Evolutionary conservation across 2,329 filamentous ascomycete genomes (phyloP).

Genomic region (Nigrospora oryzae): DNA sequence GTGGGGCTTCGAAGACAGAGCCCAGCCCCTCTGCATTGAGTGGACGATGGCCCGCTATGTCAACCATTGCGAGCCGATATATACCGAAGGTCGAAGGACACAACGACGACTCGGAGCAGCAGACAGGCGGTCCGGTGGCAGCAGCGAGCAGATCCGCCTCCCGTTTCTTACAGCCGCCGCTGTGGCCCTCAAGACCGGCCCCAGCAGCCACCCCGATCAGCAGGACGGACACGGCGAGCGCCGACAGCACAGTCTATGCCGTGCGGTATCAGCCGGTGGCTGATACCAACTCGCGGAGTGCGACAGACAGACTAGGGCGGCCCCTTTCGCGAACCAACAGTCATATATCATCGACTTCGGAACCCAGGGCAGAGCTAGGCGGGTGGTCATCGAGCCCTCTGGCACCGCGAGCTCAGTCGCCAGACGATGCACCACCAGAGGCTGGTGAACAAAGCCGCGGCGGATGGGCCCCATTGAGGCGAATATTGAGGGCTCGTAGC

Average conservation of each 20-base stretch:
- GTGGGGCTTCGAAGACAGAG: conserved; percentile 12
- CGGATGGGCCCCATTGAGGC: conserved; percentile 10
- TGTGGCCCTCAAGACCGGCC: conserved; percentile 48
- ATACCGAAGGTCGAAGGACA: conserved; percentile 12
- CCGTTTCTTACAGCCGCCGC: conserved; percentile 35
- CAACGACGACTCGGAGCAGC: conserved; percentile 8
- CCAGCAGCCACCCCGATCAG: conserved; percentile 49
- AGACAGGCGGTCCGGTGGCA: conserved; percentile 9
- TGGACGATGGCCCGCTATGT: conserved; percentile 30
- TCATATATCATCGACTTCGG: conserved; percentile 14
- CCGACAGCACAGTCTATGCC: conserved; percentile 56
- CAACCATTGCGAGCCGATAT: conserved; percentile 29
- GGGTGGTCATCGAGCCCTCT: conserved; percentile 6
- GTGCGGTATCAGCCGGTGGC: conserved; percentile 52
- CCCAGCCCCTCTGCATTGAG: conserved; percentile 15
- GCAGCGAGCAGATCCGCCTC: conserved; percentile 14
- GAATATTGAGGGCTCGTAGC: conserved; percentile 14
- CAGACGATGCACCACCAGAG: too few species aligned
- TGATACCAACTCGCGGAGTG: conserved; percentile 38
- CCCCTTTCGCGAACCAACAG: conserved; percentile 27
- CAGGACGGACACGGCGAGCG: conserved; percentile 54
- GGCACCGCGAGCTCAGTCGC: background rate
- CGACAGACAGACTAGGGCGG: conserved; percentile 25
- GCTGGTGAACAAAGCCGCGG: background rate
- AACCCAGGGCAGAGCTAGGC: conserved; percentile 7